Evolutionary conservation across 2,329 filamentous ascomycete species (phyloP), one percentile per base, ranked within the genome.

Genomic region (Botrytis tulipae): DNA sequence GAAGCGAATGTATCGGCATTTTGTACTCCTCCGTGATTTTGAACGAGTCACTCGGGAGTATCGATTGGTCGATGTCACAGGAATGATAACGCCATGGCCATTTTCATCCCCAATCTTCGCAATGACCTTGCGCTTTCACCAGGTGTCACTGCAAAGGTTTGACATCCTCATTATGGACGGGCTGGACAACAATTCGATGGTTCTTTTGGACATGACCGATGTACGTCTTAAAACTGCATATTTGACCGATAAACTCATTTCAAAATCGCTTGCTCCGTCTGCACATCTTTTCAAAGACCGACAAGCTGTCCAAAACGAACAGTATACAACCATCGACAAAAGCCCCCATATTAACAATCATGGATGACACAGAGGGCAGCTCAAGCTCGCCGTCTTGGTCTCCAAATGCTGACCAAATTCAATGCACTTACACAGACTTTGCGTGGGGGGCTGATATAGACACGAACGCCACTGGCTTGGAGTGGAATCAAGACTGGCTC

Each of bases 141-240:
- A 20, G 0, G 14, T 14, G 35, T 54, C 12, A 40, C 44, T 25
- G 44, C 46, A 40, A 16, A 67, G 65, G 40, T 54, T 12, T 29
- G 65, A 37, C 25, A 40, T 54, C 46, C 18, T 67, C 18, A 54
- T 67, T 40, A 68, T 42, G 48, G 37, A 68, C 25, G 46, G 35
- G 18, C 16, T 54, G 22, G n/a, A 37, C 2, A 42, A 68, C 8
- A 57, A 57, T 29, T 57, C 48, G 66, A 68, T 68, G 48, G 40
- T 32, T 68, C 48, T 42, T 57, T 16, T 42, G 66, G 66, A 68
- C 48, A 68, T 68, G 66, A 68, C 66, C 66, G 35, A 68, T 68
- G 66, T 68, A 68, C 48, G 66, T 68, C 66, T 57, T 68, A 68
- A 68, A 68, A 68, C 66, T 68, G 66, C 66, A 68, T 57, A 44